Conservation (phyloP, 192 early-diverging fungal genomes). For the Coemansia sp. region DNA sequence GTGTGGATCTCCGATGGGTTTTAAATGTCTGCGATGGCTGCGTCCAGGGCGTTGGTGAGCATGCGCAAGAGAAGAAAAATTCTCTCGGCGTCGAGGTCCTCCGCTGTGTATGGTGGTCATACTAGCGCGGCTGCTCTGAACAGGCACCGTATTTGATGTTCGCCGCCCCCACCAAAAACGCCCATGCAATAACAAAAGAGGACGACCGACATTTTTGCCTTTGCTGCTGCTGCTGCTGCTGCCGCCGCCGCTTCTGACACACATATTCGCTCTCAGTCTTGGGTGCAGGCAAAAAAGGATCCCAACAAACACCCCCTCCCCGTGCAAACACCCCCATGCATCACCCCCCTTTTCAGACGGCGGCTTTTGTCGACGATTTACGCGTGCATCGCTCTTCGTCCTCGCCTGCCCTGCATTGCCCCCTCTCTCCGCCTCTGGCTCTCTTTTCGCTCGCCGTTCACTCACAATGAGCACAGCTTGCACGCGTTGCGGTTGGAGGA, state of each 20-base stretch:
- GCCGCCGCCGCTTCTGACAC: constrained; percentile 9
- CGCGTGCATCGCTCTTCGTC: background rate
- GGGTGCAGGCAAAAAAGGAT: background rate
- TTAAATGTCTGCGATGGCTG: constrained; percentile 15
- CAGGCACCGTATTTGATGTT: background rate
- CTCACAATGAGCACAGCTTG: background rate
- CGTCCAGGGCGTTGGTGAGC: constrained; percentile 11
- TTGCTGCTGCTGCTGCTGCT: no score
- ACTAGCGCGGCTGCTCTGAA: background rate
- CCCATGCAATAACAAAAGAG: constrained; percentile 4
- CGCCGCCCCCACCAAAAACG: background rate
- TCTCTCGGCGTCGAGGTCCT: constrained; percentile 9
- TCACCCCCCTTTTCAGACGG: background rate
- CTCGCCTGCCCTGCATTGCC: constrained; percentile 5
- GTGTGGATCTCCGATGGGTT: constrained; percentile 16
- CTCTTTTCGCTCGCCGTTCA: background rate
- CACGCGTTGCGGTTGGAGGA: background rate
- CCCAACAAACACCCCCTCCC: constrained; percentile 9
- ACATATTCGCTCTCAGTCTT: constrained; percentile 5
- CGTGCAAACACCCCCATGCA: background rate
- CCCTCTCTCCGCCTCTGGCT: background rate
- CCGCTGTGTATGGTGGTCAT: background rate
- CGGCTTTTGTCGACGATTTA: constrained; percentile 6
- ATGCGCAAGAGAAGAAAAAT: constrained; percentile 16
- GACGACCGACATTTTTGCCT: background rate